Evolutionary conservation across 257 asterid genomes (phyloP).

Genomic region (Gentiana dahurica): DNA sequence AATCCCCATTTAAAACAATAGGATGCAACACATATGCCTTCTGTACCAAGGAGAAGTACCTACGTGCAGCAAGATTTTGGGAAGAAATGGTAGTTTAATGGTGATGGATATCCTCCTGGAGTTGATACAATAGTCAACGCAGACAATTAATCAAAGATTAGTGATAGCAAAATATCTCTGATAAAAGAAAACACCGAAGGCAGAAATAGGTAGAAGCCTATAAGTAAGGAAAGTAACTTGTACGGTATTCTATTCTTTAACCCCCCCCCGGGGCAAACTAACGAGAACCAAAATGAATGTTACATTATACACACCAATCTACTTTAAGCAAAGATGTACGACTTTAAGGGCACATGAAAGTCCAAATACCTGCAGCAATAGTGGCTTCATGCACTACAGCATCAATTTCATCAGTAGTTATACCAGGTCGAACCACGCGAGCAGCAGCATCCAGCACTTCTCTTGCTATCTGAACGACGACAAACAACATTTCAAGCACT

Average conservation of each 20-base stretch:
- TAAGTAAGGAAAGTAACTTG: too few relatives aligned
- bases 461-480: slow-evolving; percentile 59
- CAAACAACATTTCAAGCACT: slow-evolving; percentile 3
- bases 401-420: slow-evolving; percentile 97
- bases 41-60: slow-evolving; percentile 41
- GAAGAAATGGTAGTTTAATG: slow-evolving; percentile 82
- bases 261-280: too few relatives aligned
- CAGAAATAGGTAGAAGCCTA: too few relatives aligned
- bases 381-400: slow-evolving; percentile 92
- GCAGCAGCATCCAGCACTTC: slow-evolving; percentile 99
- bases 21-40: slow-evolving; percentile 7
- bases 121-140: slow-evolving; percentile 1
- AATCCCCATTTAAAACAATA: slow-evolving; percentile 11
- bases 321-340: background rate
- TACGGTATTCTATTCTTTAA: too few relatives aligned
- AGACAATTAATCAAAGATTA: too few relatives aligned
- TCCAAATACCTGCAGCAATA: slow-evolving; percentile 67
- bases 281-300: too few relatives aligned
- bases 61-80: slow-evolving; percentile 99
- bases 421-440: slow-evolving; percentile 79
- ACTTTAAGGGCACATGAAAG: background rate
- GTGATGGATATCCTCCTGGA: slow-evolving; percentile 99
- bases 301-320: too few relatives aligned
- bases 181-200: background rate
- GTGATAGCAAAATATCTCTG: background rate